Conservation (phyloP, 2,329 filamentous ascomycete species). For the Colletotrichum plurivorum region DNA sequence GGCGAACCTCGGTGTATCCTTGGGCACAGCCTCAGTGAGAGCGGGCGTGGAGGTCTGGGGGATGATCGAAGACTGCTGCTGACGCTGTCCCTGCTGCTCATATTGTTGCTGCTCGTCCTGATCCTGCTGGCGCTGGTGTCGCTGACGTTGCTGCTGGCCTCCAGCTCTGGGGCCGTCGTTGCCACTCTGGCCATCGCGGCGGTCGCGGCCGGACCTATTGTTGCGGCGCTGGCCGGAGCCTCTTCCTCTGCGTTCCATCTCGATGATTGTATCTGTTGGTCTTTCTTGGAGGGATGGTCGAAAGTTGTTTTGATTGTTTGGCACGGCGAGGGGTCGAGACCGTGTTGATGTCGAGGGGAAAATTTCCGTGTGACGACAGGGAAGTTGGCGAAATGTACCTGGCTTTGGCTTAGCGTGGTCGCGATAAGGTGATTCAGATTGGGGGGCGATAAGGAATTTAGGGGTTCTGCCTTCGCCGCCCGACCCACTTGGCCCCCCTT, state of each 20-base stretch:
- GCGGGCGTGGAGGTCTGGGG: constrained; percentile 47
- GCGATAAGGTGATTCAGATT: constrained; percentile 18
- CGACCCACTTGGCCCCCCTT: constrained; percentile 9
- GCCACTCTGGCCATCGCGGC: constrained; percentile 9
- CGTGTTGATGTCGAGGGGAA: constrained; percentile 32
- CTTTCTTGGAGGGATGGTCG: not conserved
- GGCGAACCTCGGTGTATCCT: constrained; percentile 62
- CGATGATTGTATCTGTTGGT: not conserved
- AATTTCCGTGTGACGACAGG: constrained; percentile 28
- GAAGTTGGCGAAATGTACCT: constrained; percentile 27
- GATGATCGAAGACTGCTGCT: not conserved
- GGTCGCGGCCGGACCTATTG: constrained; percentile 16
- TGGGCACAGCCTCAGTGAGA: constrained; percentile 55
- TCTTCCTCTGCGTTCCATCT: constrained; percentile 38
- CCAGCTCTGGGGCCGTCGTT: constrained; percentile 10
- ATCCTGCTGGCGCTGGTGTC: not conserved
- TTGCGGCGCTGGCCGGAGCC: constrained; percentile 20
- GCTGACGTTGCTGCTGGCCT: constrained; percentile 12
- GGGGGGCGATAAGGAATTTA: constrained; percentile 24
- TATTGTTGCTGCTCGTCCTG: not conserved
- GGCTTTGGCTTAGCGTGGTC: constrained; percentile 5
- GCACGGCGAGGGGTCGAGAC: constrained; percentile 13
- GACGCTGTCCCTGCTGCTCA: constrained; percentile 11
- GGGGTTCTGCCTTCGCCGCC: constrained; percentile 26
- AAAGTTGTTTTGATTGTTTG: not conserved